phyloP scores from a whole-genome alignment of 1,139 yeast species.

The Martiniozyma asiatica region DNA sequence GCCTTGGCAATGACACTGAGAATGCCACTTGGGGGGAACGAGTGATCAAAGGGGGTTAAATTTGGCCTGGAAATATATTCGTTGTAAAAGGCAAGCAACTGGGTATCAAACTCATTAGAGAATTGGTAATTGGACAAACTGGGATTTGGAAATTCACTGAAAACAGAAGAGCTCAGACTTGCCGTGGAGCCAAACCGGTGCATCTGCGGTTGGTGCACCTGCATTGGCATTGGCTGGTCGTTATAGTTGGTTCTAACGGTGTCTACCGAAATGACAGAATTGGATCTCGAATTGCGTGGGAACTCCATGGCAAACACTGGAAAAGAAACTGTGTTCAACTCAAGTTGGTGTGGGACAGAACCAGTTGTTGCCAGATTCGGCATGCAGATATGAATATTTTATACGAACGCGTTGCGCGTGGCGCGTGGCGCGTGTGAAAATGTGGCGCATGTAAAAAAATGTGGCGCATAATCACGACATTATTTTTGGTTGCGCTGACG shows the following conservation, averaged over 20 bases:
- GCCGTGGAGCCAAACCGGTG: constrained; percentile 12
- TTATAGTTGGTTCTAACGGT: constrained; percentile 5
- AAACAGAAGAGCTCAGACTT: constrained; percentile 19
- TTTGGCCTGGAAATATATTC: constrained; percentile 27
- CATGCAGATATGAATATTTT: too few species aligned
- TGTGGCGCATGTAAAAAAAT: too few species aligned
- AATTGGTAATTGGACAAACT: constrained; percentile 19
- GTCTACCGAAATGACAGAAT: constrained; percentile 3
- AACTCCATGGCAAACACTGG: too few species aligned
- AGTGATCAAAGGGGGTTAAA: constrained; percentile 29
- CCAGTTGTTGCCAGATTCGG: too few species aligned
- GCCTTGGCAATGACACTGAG: constrained; percentile 28
- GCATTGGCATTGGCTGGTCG: too few species aligned
- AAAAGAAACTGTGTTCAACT: too few species aligned
- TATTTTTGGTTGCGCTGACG: too few species aligned
- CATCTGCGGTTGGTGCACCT: constrained; percentile 1
- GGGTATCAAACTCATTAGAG: constrained; percentile 24
- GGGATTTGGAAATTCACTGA: constrained; percentile 12
- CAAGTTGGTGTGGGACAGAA: too few species aligned
- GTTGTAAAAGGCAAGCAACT: constrained; percentile 24
- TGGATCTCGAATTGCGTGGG: too few species aligned
- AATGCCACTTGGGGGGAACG: constrained; percentile 31
- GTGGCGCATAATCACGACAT: too few species aligned
- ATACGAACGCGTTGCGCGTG: too few species aligned
- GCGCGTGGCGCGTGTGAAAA: too few species aligned